Evolutionary conservation across 2,329 filamentous ascomycete genomes (phyloP).

Genomic region (Monilinia fructicola): DNA sequence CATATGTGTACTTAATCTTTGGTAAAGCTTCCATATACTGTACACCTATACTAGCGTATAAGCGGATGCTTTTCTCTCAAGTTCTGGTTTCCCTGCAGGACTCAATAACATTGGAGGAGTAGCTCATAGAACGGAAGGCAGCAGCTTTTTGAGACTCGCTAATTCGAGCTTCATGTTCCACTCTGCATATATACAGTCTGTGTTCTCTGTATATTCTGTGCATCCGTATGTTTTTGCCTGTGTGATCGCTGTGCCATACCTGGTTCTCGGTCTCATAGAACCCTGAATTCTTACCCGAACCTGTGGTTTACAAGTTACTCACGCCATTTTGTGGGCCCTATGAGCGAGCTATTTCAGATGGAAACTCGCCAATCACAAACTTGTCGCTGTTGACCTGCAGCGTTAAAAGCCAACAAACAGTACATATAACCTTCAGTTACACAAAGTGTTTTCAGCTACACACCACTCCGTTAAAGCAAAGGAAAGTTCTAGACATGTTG

Average conservation of each 20-base stretch:
- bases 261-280: neutral
- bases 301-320: neutral
- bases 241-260: neutral
- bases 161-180: neutral
- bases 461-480: neutral
- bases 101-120: neutral
- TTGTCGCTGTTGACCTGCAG: neutral
- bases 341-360: neutral
- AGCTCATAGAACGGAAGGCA: neutral
- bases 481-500: neutral
- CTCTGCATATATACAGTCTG: neutral
- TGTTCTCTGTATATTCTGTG: neutral
- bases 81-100: neutral
- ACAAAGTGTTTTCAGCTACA: neutral
- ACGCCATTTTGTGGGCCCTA: neutral
- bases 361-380: neutral
- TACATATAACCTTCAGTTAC: neutral
- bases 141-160: neutral
- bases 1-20: too few species aligned
- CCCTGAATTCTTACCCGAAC: neutral
- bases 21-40: too few species aligned
- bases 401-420: slow-evolving; percentile 1
- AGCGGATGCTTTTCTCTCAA: neutral
- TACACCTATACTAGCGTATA: too few species aligned
- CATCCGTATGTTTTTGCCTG: neutral